Conservation (phyloP, 2,329 filamentous ascomycete species). For the Fusarium floridanum region DNA sequence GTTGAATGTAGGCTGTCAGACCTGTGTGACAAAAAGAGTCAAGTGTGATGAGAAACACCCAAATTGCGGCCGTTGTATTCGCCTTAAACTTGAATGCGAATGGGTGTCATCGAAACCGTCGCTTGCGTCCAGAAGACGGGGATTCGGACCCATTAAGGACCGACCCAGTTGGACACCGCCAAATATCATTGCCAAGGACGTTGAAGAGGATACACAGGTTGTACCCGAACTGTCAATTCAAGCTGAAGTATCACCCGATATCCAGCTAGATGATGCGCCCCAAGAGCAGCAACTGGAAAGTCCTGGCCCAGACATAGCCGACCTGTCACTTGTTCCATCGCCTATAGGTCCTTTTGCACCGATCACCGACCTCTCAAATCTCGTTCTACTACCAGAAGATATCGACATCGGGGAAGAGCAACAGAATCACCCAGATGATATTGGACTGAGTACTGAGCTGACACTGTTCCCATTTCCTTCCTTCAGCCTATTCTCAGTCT, state of each 20-base stretch:
- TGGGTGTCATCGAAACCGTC: conserved; percentile 1
- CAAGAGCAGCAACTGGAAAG: not conserved
- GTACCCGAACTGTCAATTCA: not conserved
- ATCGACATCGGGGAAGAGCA: too few species aligned
- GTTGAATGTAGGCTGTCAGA: conserved; percentile 7
- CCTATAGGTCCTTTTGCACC: not conserved
- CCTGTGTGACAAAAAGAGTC: conserved; percentile 18
- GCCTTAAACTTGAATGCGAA: conserved; percentile 18
- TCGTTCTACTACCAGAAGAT: not conserved
- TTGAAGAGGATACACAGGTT: not conserved
- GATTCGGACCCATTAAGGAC: conserved; percentile 16
- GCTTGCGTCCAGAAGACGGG: conserved; percentile 16
- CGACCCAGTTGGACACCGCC: conserved; percentile 15
- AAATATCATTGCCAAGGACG: conserved; percentile 1
- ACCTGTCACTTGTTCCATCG: not conserved
- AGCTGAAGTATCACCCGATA: not conserved
- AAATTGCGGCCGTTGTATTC: conserved; percentile 10
- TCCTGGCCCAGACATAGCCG: not conserved
- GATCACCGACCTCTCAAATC: not conserved
- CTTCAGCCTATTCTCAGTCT: not conserved
- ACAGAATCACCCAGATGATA: too few species aligned
- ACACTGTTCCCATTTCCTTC: not conserved
- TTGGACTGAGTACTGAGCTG: too few species aligned
- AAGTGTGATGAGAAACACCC: conserved; percentile 25
- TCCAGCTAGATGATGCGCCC: not conserved